Conservation (phyloP, 768 basidiomycete species). For the Serendipita sp. region DNA sequence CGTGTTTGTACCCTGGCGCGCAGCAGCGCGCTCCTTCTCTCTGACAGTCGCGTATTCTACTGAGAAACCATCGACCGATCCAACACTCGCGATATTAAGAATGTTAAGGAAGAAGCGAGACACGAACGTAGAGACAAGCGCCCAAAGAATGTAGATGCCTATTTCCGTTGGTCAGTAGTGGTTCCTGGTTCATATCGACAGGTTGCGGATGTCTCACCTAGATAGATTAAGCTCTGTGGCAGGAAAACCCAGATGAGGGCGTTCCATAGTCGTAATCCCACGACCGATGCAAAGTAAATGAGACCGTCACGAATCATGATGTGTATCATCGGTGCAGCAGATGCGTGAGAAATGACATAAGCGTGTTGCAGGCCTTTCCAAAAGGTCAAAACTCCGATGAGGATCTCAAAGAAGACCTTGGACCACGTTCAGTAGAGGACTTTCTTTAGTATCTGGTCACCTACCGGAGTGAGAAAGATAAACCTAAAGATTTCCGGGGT, state of each 20-base stretch:
- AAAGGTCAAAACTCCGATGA: background rate
- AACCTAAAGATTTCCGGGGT: background rate
- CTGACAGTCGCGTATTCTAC: background rate
- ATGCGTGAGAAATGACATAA: background rate
- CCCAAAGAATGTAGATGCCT: slow-evolving; percentile 2
- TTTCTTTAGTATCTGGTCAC: background rate
- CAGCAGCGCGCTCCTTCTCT: background rate
- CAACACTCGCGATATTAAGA: background rate
- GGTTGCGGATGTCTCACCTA: background rate
- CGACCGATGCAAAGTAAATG: background rate
- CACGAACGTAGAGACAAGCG: background rate
- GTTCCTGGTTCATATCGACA: background rate
- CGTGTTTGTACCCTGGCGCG: background rate
- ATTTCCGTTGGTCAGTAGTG: background rate
- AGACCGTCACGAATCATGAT: background rate
- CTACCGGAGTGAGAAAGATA: background rate
- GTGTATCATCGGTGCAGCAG: background rate
- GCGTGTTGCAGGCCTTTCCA: slow-evolving; percentile 3
- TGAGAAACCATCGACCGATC: background rate
- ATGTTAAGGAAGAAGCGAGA: slow-evolving; percentile 3
- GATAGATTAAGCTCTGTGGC: background rate
- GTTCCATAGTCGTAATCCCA: background rate
- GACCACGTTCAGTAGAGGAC: background rate
- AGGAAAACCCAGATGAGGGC: slow-evolving; percentile 4
- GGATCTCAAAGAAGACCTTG: background rate